Evolutionary conservation across 1,284 basidiomycete species (phyloP), one percentile per base, ranked within the genome.

Genomic region (Testicularia cyperi): DNA sequence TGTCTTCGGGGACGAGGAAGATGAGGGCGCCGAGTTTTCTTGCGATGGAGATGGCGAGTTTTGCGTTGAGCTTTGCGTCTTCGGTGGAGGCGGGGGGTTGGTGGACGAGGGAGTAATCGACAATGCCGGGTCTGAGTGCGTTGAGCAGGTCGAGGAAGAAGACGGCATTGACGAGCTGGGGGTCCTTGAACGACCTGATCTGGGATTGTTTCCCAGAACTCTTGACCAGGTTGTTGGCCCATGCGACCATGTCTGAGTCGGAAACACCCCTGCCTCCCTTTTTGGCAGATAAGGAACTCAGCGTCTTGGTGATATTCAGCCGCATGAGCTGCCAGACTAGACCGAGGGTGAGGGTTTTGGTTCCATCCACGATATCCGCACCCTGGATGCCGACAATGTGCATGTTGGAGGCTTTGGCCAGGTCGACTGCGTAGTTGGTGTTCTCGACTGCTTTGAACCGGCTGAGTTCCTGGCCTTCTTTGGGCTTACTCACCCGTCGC

Each of bases 361-460:
- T 83, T 19, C 87, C 92, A 73, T 98, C 94, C 42, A 94, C 90
- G 67, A 98, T 95, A 78, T 97, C 94, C 2, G 92, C 86, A 9
- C 94, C 94, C 77, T 98, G 95, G 65, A 98, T 96, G 18, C 92
- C 92, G 44, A 98, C 92, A 56, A 98, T 82, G 77, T 90, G 90
- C 90, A 98, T 90, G 36, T 87, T 85, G 75, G 89, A 92, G 74
- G 88, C 85, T 78, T 88, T 90, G 14, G 86, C 92, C 14, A 98
- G 85, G 40, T 98, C 94, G 39, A 97, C 87, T 5, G 82, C 86
- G 71, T 98, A 98, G 78, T 98, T 98, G 42, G 90, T 96, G 79
- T 98, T 98, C 79, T 98, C 95, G 25, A 98, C 92, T 32, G 86
- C 86, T 82, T 98, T 98, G 83, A 97, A 98, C 43, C 91, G 83